These are phyloP conservation scores for Pichia sp. DNA, from an alignment of 1,139 yeast species.

Conservation along the genomic window DNA sequence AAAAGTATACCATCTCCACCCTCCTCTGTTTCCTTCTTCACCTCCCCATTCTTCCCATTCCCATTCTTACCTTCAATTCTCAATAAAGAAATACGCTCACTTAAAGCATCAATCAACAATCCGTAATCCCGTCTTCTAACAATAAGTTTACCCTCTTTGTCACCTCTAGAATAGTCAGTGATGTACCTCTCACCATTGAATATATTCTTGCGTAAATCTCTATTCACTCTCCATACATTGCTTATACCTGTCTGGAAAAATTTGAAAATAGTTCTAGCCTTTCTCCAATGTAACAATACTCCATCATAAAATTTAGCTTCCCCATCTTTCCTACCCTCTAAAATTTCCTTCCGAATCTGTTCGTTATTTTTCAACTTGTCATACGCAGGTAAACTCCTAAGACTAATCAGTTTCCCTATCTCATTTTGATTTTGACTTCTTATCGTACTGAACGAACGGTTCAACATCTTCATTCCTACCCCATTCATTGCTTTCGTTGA, in stretches of 20 bases:
- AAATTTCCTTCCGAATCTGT: constrained; percentile 8
- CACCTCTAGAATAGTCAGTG: constrained; percentile 20
- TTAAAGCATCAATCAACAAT: constrained; percentile 19
- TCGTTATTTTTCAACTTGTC: constrained; percentile 16
- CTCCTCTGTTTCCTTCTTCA: constrained; percentile 1
- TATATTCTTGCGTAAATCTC: constrained; percentile 15
- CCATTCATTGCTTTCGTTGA: no score
- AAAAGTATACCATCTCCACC: constrained; percentile 30
- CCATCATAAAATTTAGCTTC: constrained; percentile 4
- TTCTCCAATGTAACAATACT: constrained; percentile 14
- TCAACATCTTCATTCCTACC: no score
- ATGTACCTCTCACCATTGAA: constrained; percentile 21
- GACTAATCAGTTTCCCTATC: constrained; percentile 15
- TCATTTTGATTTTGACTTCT: no score
- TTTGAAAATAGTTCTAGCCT: constrained; percentile 20
- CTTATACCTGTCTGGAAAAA: constrained; percentile 49
- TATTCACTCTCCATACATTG: constrained; percentile 42
- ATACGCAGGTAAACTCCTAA: constrained; percentile 15
- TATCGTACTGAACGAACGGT: no score
- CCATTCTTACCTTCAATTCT: constrained; percentile 21
- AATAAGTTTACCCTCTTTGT: constrained; percentile 15
- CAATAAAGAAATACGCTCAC: constrained; percentile 18
- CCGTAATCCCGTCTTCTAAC: constrained; percentile 12
- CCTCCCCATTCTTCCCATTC: no score
- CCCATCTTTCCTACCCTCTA: background rate